Evolutionary conservation across 139 green algal genomes (phyloP), one percentile per base, ranked within the genome.

Genomic region (Chlorella sp.): DNA sequence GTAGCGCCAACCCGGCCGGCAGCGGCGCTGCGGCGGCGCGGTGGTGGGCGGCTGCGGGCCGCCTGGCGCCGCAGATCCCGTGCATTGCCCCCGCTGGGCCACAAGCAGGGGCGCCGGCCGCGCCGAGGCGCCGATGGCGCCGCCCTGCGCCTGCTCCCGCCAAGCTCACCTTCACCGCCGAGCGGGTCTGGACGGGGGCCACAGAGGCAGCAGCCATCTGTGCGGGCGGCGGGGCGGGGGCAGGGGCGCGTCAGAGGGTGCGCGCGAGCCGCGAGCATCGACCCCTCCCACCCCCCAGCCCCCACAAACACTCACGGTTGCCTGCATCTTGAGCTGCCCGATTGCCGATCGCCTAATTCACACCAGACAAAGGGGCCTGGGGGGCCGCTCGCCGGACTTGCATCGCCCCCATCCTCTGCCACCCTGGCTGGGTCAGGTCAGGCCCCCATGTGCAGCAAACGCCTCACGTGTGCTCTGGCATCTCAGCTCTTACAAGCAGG

Each of bases 171-270:
- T 82, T 32, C 60, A 28, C 76, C 36, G 57, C 76, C 18, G 76
- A 73, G 57, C 60, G 63, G 57, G 60, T 63, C 60, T 81, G 74
- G 55, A 70, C 38, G 74, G 28, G 25, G 41, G 55, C 36, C 32
- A 69, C 64, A 47, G 76, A 39, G 38, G 47, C 74, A 30, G 51
- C n/a, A 67, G 63, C 56, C 76, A 82, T 82, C 76, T 82, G 76
- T 60, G 36, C 16, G 23, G 70, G 30, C 25, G 38, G 39, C 13
- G 13, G 26, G 70, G 30, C 13, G 32, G 36, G 55, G 21, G 55
- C 15, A 38, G 21, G 20, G 34, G 55, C 16, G 47, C 64, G 47
- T 64, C 38, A 64, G 25, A 39, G 47, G n/a, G 39, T 41, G 76
- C 16, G 63, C 36, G 32, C 39, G 55, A 56, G 75, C 44, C 26